These are phyloP conservation scores for Cystobasidium pallidum DNA, from an alignment of 1,284 basidiomycete species.

Conservation along the genomic window DNA sequence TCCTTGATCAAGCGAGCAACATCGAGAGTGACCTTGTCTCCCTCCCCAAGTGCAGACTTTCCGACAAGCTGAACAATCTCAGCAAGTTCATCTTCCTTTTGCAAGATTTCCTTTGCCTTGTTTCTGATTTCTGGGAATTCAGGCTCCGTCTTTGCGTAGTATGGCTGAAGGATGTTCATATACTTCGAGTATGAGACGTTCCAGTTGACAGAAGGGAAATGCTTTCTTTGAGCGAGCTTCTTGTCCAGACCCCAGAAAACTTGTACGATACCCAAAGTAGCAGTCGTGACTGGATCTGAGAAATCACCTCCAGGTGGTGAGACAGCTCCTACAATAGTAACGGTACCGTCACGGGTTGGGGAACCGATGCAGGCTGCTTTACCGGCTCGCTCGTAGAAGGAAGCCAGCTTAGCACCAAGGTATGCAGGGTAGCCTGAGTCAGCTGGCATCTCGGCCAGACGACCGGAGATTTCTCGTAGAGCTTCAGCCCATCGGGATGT, in stretches of 20 bases:
- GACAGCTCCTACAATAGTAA: conserved; percentile 98
- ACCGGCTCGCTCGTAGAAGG: conserved; percentile 99
- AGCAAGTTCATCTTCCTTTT: conserved; percentile 97
- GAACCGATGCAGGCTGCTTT: conserved; percentile 91
- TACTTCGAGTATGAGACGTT: conserved; percentile 98
- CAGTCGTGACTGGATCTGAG: conserved; percentile 96
- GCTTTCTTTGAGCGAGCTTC: conserved; percentile 89
- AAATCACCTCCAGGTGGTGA: conserved; percentile 99
- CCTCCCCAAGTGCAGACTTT: conserved; percentile 95
- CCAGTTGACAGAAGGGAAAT: conserved; percentile 78
- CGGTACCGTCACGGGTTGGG: conserved; percentile 85
- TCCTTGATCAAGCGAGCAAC: conserved; percentile 88
- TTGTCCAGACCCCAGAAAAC: conserved; percentile 88
- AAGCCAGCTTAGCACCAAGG: conserved; percentile 90
- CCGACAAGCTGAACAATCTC: conserved; percentile 99
- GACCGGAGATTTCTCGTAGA: conserved; percentile 97
- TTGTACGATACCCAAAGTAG: conserved; percentile 97
- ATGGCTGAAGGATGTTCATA: conserved; percentile 88
- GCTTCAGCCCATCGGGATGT: conserved; percentile 99
- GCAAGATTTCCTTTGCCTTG: conserved; percentile 92
- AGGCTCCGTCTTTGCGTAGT: conserved; percentile 87
- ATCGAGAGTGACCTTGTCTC: conserved; percentile 97
- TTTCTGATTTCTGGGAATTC: conserved; percentile 92
- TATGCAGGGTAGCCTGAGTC: conserved; percentile 99
- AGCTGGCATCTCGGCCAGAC: conserved; percentile 99